Percentiles rank a stretch among this genome's conserved stretches.
These are phyloP conservation scores for Fusarium foetens DNA, from an alignment of 2,329 filamentous ascomycete genomes.

Conservation along the genomic window DNA sequence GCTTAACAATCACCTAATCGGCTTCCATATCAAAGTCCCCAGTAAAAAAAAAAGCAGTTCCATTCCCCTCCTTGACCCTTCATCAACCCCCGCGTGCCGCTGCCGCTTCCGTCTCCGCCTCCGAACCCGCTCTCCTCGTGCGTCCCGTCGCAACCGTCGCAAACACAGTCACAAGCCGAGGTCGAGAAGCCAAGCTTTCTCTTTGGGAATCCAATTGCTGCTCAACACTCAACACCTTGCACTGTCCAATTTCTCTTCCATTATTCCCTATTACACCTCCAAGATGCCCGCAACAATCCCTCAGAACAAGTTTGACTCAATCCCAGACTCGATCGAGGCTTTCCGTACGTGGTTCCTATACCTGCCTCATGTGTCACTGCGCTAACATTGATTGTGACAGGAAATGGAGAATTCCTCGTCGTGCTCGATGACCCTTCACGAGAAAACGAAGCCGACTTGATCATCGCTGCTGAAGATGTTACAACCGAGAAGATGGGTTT, in stretches of 20 bases:
- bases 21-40: constrained; percentile 1
- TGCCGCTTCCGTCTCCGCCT: constrained; percentile 34
- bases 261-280: not conserved
- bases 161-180: constrained; percentile 35
- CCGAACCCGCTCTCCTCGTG: constrained; percentile 38
- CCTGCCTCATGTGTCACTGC: not conserved
- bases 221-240: not conserved
- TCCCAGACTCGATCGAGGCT: constrained; percentile 71
- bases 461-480: constrained; percentile 87
- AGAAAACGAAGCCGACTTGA: constrained; percentile 98
- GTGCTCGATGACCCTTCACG: constrained; percentile 92
- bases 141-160: constrained; percentile 33
- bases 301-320: constrained; percentile 68
- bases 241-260: constrained; percentile 4
- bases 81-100: constrained; percentile 20
- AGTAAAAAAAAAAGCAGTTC: not conserved
- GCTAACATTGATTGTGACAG: constrained; percentile 52
- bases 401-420: constrained; percentile 89
- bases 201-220: not conserved
- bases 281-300: constrained; percentile 64
- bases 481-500: constrained; percentile 95
- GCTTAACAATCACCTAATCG: constrained; percentile 20
- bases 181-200: constrained; percentile 18
- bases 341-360: constrained; percentile 63
- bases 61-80: constrained; percentile 21